Conservation (phyloP, 148 eudicot genomes). For the Fagopyrum homotropicum region DNA sequence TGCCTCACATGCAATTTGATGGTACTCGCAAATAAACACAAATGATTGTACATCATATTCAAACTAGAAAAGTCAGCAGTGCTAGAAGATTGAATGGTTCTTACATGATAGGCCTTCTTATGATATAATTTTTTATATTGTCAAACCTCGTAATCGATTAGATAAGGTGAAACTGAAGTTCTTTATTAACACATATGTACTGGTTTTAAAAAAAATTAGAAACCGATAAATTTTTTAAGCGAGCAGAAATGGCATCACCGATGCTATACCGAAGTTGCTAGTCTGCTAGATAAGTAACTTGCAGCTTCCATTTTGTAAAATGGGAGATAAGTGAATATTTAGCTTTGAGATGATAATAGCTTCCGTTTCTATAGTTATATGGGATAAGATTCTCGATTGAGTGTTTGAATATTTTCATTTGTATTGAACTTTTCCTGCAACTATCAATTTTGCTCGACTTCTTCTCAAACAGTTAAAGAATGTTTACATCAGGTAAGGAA, state of each 20-base stretch:
- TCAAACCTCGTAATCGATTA: background rate
- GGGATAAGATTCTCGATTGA: background rate
- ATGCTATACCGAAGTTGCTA: background rate
- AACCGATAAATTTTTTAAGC: background rate
- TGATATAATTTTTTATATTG: background rate
- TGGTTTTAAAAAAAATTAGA: background rate
- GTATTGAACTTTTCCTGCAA: background rate
- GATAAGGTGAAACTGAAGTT: background rate
- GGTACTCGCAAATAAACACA: background rate
- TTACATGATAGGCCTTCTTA: background rate
- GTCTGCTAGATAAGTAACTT: background rate
- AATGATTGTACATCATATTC: conserved; percentile 1
- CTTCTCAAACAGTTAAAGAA: background rate
- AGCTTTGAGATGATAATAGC: background rate
- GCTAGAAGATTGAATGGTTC: background rate
- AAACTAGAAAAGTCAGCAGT: conserved; percentile 12
- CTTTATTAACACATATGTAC: background rate
- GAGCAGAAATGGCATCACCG: background rate
- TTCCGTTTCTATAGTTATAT: background rate
- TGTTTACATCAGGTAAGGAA: background rate
- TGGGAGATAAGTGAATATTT: background rate
- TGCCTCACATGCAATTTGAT: conserved; percentile 2
- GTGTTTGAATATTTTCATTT: background rate
- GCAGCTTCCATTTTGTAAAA: background rate
- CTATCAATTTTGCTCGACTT: background rate